Evolutionary conservation across 2,329 filamentous ascomycete species (phyloP), one percentile per base, ranked within the genome.

Genomic region (Pseudofabraea citricarpa): DNA sequence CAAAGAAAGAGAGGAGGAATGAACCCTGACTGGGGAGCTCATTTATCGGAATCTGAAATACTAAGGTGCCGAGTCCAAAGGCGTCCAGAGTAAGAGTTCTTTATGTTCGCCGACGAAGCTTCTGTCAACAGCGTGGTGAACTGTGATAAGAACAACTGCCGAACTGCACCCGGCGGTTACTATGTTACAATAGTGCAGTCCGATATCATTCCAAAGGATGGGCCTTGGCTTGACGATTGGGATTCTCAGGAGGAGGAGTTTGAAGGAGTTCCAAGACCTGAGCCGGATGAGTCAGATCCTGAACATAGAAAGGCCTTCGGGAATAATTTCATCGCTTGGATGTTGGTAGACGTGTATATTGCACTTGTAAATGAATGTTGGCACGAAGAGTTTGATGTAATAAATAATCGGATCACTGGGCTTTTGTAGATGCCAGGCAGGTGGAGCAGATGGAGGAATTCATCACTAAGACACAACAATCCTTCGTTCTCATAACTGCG

Each of bases 101-200:
- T 38, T 18, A 38, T 38, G 13, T 38, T 38, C 36, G 36, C 36
- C 13, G 36, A 38, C 19, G 36, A 38, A 38, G 36, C 7, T n/a
- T 38, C 36, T 6, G 19, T 38, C 36, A 38, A 38, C 19, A 24
- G 36, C 18, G 36, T 38, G 18, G 21, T 38, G 36, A 21, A 38
- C 22, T 13, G 36, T 21, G 36, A 22, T 38, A 18, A 21, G 6
- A 38, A 38, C 7, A 24, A 38, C 36, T 23, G 19, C n/a, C 16
- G 33, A 20, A 20, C n/a, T 7, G 33, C 33, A 35, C 33, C 33
- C 15, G 33, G 33, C 5, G 15, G 5, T 36, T 36, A 36, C 19
- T 36, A 36, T 18, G 20, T 36, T 18, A 36, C 33, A 20, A 7
- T 36, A 20, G 33, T 36, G 33, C 33, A 36, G 20, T 36, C 33